phyloP scores from a whole-genome alignment of 306 rosid genomes.

The Ammopiptanthus mongolicus region DNA sequence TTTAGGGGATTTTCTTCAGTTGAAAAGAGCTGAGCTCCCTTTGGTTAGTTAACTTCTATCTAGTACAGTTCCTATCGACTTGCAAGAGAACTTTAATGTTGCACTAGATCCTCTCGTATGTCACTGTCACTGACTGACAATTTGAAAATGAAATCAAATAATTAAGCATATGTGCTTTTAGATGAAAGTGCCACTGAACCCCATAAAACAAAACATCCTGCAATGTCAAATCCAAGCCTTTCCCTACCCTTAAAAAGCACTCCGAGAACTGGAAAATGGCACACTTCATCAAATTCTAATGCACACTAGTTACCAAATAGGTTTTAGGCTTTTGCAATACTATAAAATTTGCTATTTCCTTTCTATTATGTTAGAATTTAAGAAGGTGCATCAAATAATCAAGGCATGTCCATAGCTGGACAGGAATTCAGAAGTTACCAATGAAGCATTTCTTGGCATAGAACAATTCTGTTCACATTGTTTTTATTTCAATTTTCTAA shows the following conservation, averaged over 20 bases:
- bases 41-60: no score
- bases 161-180: no score
- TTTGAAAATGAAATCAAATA: no score
- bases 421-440: neutral
- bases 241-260: neutral
- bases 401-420: neutral
- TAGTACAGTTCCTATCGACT: no score
- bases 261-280: neutral
- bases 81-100: no score
- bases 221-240: neutral
- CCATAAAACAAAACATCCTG: neutral
- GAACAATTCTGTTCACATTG: conserved; percentile 1
- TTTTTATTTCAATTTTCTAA: neutral
- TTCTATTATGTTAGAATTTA: neutral
- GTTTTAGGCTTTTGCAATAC: neutral
- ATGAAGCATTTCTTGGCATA: neutral
- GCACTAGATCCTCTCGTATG: no score
- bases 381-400: neutral
- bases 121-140: no score
- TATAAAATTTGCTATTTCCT: neutral
- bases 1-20: no score
- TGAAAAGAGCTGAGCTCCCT: no score
- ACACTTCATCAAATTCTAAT: neutral
- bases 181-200: neutral
- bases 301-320: neutral